Evolutionary conservation across 768 basidiomycete genomes (phyloP).

Genomic region (Kwoniella mangroviensis): DNA sequence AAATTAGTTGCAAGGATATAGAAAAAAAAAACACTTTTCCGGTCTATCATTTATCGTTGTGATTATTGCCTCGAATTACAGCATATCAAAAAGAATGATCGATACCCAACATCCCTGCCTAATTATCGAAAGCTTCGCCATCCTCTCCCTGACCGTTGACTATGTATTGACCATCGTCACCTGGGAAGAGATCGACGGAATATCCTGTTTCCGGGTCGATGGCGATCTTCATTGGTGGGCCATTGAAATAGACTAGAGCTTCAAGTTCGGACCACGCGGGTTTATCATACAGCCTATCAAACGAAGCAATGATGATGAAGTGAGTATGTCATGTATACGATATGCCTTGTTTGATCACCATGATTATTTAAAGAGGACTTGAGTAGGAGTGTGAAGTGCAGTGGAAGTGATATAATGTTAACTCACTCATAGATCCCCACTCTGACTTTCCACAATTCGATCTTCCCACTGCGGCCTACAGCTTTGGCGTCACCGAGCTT

Average conservation of each 20-base stretch:
- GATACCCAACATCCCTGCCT: not conserved
- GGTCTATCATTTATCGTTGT: no score
- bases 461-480: not conserved
- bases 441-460: constrained; percentile 3
- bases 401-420: no score
- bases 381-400: no score
- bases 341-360: no score
- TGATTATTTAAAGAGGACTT: no score
- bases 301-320: no score
- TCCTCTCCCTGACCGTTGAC: not conserved
- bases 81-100: no score
- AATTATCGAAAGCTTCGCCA: not conserved
- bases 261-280: not conserved
- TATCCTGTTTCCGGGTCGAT: not conserved
- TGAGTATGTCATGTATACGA: no score
- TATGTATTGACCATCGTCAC: not conserved
- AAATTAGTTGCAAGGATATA: no score
- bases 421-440: constrained; percentile 3
- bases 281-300: not conserved
- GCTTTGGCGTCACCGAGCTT: not conserved
- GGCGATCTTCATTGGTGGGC: not conserved
- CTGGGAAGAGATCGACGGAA: not conserved
- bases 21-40: no score
- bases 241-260: not conserved
- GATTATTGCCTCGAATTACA: no score